These are phyloP conservation scores for Nematodospora anomalae DNA, from an alignment of 1,139 yeast species.

Conservation along the genomic window DNA sequence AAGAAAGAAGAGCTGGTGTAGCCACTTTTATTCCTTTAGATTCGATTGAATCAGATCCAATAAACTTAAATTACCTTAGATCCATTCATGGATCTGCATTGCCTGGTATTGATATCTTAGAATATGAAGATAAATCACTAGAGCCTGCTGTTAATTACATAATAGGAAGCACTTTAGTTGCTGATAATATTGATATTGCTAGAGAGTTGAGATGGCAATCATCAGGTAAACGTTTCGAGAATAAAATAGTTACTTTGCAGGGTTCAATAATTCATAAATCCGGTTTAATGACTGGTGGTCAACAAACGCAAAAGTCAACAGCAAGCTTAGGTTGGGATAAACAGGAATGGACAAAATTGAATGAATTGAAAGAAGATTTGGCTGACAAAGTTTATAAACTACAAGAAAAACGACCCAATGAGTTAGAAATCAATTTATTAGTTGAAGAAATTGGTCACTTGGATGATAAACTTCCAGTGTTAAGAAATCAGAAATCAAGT, in stretches of 20 bases:
- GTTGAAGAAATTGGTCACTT: constrained; percentile 54
- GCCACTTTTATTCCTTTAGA: constrained; percentile 90
- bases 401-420: constrained; percentile 51
- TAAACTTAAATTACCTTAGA: constrained; percentile 59
- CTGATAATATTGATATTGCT: constrained; percentile 70
- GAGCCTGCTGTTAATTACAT: constrained; percentile 82
- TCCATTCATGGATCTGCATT: constrained; percentile 55
- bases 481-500: constrained; percentile 52
- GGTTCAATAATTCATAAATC: constrained; percentile 85
- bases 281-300: constrained; percentile 93
- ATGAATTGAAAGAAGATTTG: constrained; percentile 61
- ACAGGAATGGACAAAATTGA: constrained; percentile 60
- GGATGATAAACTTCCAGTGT: constrained; percentile 54
- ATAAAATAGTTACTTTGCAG: constrained; percentile 75
- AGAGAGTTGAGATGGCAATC: constrained; percentile 75
- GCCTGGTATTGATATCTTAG: constrained; percentile 73
- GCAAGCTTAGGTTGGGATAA: constrained; percentile 66
- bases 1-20: constrained; percentile 82
- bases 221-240: constrained; percentile 40
- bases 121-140: constrained; percentile 59
- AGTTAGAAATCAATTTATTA: constrained; percentile 55
- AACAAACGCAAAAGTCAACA: constrained; percentile 35
- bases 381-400: constrained; percentile 52
- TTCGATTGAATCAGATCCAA: constrained; percentile 55
- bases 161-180: constrained; percentile 79